These are phyloP conservation scores for Triticum timopheevii DNA, from an alignment of 176 grass and related monocot genomes.

Conservation along the genomic window DNA sequence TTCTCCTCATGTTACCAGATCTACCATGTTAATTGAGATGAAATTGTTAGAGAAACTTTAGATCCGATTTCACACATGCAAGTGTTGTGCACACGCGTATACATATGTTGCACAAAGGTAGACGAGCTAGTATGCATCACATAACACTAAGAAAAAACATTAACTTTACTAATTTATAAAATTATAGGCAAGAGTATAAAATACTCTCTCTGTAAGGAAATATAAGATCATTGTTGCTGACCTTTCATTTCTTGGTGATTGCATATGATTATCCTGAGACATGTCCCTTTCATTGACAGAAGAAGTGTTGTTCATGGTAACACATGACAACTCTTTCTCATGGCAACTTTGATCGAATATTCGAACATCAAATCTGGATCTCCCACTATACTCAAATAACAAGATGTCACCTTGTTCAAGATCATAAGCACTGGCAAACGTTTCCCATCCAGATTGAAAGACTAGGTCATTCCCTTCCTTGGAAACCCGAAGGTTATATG, in stretches of 20 bases:
- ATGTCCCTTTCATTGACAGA: neutral
- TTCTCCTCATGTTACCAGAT: neutral
- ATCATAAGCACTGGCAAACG: slow-evolving; percentile 25
- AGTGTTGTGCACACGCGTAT: neutral
- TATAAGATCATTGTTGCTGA: neutral
- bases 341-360: slow-evolving; percentile 31
- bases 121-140: neutral
- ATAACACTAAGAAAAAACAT: neutral
- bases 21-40: neutral
- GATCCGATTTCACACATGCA: neutral
- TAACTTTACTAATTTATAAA: neutral
- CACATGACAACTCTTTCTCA: neutral
- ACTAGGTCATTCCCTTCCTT: slow-evolving; percentile 1
- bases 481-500: slow-evolving; percentile 10
- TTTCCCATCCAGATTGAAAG: slow-evolving; percentile 33
- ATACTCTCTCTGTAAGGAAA: too few species aligned
- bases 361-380: slow-evolving; percentile 30
- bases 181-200: neutral
- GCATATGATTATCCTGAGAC: neutral
- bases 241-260: slow-evolving; percentile 3
- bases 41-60: neutral
- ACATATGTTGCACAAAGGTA: neutral
- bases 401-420: slow-evolving; percentile 22
- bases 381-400: slow-evolving; percentile 25
- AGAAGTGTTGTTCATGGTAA: neutral